phyloP scores from a whole-genome alignment of 2,329 filamentous ascomycete species.

The Cladosporium oxysporum region DNA sequence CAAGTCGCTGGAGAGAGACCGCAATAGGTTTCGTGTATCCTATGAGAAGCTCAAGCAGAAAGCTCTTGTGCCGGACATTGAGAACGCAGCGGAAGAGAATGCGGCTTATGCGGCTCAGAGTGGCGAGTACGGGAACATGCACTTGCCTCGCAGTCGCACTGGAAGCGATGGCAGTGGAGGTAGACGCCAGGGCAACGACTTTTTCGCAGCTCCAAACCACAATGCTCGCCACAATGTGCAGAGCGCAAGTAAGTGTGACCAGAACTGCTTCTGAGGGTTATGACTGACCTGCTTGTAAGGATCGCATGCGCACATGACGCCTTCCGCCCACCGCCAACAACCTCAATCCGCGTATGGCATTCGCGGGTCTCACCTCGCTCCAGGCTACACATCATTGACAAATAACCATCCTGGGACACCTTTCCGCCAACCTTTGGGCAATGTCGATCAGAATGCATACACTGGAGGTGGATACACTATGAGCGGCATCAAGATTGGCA shows the following conservation, averaged over 20 bases:
- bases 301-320: neutral
- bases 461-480: conserved; percentile 35
- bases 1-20: conserved; percentile 16
- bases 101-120: conserved; percentile 49
- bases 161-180: conserved; percentile 29
- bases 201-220: conserved; percentile 16
- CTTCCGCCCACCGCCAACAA: neutral
- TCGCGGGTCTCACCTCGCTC: neutral
- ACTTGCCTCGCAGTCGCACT: conserved; percentile 17
- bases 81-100: conserved; percentile 56
- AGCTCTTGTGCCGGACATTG: conserved; percentile 56
- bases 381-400: neutral
- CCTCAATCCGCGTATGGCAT: conserved; percentile 5
- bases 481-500: conserved; percentile 36
- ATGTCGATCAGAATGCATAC: conserved; percentile 29
- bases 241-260: conserved; percentile 24
- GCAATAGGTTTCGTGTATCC: conserved; percentile 6
- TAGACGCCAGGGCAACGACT: conserved; percentile 11
- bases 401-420: conserved; percentile 29
- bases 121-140: conserved; percentile 13
- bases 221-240: conserved; percentile 24
- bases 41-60: conserved; percentile 60
- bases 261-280: neutral
- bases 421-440: conserved; percentile 37
- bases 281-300: neutral